Evolutionary conservation across 169 alveolate species (phyloP).

Genomic region (Plasmodium sp.): DNA sequence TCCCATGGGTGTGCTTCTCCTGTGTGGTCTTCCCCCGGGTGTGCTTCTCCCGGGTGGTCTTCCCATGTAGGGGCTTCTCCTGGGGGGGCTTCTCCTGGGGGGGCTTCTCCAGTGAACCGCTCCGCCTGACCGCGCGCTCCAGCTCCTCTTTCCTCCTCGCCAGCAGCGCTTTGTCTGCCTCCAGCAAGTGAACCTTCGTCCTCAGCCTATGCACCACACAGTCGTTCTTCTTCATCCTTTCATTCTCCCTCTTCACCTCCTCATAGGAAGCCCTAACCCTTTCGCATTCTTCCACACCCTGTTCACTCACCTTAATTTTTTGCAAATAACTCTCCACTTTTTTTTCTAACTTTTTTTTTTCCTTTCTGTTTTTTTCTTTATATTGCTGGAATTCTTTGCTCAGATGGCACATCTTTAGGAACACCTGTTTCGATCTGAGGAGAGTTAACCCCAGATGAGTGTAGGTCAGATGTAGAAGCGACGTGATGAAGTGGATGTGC

Average conservation of each 20-base stretch:
- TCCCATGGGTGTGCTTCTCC: background rate
- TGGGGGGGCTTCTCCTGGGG: background rate
- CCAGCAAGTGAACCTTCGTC: conserved; percentile 2
- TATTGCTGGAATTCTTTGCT: background rate
- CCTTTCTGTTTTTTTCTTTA: background rate
- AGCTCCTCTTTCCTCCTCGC: conserved; percentile 36
- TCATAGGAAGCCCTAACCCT: background rate
- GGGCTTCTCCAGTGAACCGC: background rate
- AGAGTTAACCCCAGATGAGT: conserved; percentile 28
- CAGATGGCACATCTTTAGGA: background rate
- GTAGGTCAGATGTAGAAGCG: conserved; percentile 7
- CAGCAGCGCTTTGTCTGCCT: conserved; percentile 6
- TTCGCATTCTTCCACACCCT: conserved; percentile 9
- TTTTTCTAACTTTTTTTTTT: conserved; percentile 7
- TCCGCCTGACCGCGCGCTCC: conserved; percentile 3
- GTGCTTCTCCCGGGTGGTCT: background rate
- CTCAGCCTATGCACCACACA: conserved; percentile 18
- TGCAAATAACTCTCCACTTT: conserved; percentile 3
- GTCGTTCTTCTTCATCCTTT: conserved; percentile 14
- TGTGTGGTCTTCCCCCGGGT: background rate
- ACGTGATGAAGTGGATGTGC: background rate
- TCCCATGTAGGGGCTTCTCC: background rate
- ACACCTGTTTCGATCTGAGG: conserved; percentile 6
- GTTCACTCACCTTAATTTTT: conserved; percentile 9
- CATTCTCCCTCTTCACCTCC: conserved; percentile 29